These are phyloP conservation scores for Carpinus viminea DNA, from an alignment of 306 rosid species.

Conservation along the genomic window DNA sequence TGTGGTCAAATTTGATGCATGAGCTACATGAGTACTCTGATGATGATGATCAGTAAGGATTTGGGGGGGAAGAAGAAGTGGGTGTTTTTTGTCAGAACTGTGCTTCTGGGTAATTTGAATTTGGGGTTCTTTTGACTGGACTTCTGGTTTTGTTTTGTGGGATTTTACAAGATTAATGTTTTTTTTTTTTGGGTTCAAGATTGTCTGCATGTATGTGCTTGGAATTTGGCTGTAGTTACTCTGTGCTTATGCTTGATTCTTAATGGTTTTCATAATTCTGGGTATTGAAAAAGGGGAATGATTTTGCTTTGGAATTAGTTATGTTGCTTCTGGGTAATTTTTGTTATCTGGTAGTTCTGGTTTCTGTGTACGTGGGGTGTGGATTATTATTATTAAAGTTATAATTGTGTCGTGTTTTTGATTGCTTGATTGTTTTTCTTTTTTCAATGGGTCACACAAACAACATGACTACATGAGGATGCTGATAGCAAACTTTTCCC, in stretches of 20 bases:
- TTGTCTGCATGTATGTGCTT: neutral
- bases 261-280: neutral
- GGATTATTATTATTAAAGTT: neutral
- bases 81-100: neutral
- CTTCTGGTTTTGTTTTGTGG: constrained; percentile 2
- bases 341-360: constrained; percentile 10
- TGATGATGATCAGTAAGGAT: neutral
- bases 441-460: constrained; percentile 3
- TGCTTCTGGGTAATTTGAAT: constrained; percentile 20
- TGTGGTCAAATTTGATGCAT: constrained; percentile 21
- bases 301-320: neutral
- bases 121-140: neutral
- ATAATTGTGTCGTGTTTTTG: constrained; percentile 23
- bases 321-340: neutral
- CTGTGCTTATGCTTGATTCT: constrained; percentile 1
- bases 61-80: neutral
- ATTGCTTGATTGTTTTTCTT: constrained; percentile 19
- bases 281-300: neutral
- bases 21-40: neutral
- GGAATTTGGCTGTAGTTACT: neutral
- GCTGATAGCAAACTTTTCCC: neutral
- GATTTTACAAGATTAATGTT: neutral
- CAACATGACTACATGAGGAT: neutral
- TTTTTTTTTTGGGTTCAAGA: neutral
- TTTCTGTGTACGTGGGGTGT: neutral